Percentiles rank a stretch among this genome's conserved stretches.
phyloP scores from a whole-genome alignment of 805 yeast genomes.

The Candida montana region DNA sequence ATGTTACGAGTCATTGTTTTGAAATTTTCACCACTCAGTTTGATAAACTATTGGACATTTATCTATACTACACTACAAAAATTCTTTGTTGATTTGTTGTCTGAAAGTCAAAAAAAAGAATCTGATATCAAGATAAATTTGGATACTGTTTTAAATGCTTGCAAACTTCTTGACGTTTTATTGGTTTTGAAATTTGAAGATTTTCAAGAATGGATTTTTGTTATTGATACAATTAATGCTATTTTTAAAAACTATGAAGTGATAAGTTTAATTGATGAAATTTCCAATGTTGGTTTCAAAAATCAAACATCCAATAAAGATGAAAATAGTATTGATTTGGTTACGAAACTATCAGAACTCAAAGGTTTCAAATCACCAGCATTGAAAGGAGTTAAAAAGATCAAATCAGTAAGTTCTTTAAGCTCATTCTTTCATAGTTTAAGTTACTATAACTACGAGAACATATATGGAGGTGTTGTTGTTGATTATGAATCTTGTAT shows the following conservation, averaged over 20 bases:
- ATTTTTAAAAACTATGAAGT: conserved; percentile 34
- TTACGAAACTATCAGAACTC: conserved; percentile 15
- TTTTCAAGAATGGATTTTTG: conserved; percentile 85
- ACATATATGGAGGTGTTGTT: conserved; percentile 47
- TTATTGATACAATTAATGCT: conserved; percentile 62
- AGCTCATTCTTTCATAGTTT: conserved; percentile 62
- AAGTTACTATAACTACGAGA: conserved; percentile 60
- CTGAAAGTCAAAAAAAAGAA: conserved; percentile 24
- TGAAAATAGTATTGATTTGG: conserved; percentile 12
- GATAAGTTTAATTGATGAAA: conserved; percentile 23
- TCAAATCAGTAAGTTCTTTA: conserved; percentile 41
- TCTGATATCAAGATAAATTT: conserved; percentile 31
- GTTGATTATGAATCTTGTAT: conserved; percentile 44
- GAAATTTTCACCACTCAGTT: conserved; percentile 56
- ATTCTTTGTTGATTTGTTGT: conserved; percentile 33
- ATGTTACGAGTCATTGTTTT: conserved; percentile 62
- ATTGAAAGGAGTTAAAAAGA: conserved; percentile 34
- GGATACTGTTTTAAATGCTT: conserved; percentile 47
- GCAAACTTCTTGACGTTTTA: conserved; percentile 75
- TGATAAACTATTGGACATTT: conserved; percentile 65
- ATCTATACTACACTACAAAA: conserved; percentile 57
- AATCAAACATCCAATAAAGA: conserved; percentile 16
- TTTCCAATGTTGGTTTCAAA: conserved; percentile 9
- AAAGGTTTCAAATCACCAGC: conserved; percentile 29
- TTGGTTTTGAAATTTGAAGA: conserved; percentile 70